Conservation (phyloP, 1,284 basidiomycete species). For the Ceratobasidium papillatum region DNA sequence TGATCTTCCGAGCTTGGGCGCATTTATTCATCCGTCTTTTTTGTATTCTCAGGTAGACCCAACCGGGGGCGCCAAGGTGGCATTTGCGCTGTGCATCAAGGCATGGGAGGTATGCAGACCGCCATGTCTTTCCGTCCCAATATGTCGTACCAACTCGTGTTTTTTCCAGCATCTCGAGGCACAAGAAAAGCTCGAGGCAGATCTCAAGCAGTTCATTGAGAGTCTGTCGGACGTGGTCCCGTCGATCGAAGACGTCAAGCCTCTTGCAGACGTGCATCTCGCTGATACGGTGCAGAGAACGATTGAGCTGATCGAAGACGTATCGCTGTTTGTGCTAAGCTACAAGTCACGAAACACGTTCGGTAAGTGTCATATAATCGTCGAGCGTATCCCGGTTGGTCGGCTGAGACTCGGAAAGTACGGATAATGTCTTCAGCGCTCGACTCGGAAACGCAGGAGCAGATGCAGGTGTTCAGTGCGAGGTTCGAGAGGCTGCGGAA, state of each 20-base stretch:
- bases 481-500: too few species aligned
- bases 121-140: too few species aligned
- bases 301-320: not conserved
- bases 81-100: not conserved
- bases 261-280: not conserved
- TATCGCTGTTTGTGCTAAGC: not conserved
- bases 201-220: not conserved
- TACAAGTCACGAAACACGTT: too few species aligned
- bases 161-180: constrained; percentile 1
- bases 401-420: too few species aligned
- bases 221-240: not conserved
- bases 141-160: too few species aligned
- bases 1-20: too few species aligned
- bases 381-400: too few species aligned
- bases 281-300: not conserved
- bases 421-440: too few species aligned
- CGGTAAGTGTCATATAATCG: too few species aligned
- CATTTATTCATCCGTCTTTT: too few species aligned
- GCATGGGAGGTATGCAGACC: constrained; percentile 41
- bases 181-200: not conserved
- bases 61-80: constrained; percentile 32
- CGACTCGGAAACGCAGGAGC: too few species aligned
- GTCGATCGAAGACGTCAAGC: not conserved
- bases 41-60: constrained; percentile 28
- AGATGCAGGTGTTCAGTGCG: too few species aligned